phyloP scores from a whole-genome alignment of 495 filamentous ascomycete genomes.

The Cetradonia linearis region DNA sequence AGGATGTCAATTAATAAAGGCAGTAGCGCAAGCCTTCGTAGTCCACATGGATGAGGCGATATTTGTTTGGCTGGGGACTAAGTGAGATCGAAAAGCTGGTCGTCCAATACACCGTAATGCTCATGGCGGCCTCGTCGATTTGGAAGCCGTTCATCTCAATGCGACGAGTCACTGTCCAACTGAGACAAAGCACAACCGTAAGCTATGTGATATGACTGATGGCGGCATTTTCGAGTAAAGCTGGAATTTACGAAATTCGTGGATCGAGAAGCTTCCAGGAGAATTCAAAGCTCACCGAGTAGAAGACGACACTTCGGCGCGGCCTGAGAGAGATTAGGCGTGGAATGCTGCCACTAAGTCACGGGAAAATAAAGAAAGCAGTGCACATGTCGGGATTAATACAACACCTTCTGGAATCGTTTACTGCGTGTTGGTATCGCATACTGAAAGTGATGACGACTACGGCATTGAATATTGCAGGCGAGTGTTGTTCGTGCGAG shows the following conservation, averaged over 20 bases:
- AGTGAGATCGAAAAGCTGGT: not conserved
- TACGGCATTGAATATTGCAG: constrained; percentile 12
- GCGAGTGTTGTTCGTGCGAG: constrained; percentile 5
- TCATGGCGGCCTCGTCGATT: not conserved
- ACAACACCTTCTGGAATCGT: constrained; percentile 9
- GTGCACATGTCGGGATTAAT: constrained; percentile 1
- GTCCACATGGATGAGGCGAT: not conserved
- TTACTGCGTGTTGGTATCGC: constrained; percentile 8
- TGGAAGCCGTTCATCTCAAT: not conserved
- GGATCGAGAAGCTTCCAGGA: not conserved
- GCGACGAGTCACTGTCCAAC: not conserved
- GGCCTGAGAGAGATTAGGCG: not conserved
- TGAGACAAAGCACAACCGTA: not conserved
- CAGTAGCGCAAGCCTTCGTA: not conserved
- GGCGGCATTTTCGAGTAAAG: not conserved
- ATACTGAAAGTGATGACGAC: constrained; percentile 10
- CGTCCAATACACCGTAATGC: not conserved
- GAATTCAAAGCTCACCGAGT: constrained; percentile 11
- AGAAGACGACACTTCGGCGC: not conserved
- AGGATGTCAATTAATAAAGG: not conserved
- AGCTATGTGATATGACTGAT: constrained; percentile 1
- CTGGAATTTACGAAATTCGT: not conserved
- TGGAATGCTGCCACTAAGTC: not conserved
- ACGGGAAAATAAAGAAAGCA: constrained; percentile 6
- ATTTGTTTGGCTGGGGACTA: too few relatives aligned